These are phyloP conservation scores for Leishmania arabica DNA, from an alignment of 208 protist genomes.

Conservation along the genomic window DNA sequence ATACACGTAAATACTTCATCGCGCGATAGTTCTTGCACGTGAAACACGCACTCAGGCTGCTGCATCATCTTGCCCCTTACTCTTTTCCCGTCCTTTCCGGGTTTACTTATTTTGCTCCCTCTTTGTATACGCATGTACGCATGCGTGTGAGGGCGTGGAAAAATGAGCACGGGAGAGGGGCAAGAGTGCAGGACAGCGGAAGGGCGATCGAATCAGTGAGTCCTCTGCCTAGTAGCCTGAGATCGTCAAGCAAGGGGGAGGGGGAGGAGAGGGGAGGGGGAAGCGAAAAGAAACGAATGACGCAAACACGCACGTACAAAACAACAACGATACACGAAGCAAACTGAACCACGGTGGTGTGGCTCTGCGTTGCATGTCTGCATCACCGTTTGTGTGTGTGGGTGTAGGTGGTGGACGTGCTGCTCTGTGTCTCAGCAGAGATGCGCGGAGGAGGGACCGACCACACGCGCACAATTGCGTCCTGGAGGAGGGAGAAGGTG, in stretches of 20 bases:
- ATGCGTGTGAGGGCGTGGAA: neutral
- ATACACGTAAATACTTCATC: neutral
- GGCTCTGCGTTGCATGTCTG: neutral
- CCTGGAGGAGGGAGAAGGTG: neutral
- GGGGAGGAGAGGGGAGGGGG: neutral
- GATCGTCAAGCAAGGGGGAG: neutral
- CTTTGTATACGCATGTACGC: neutral
- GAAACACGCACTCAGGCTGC: neutral
- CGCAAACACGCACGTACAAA: neutral
- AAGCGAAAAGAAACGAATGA: neutral
- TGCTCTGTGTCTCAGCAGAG: neutral
- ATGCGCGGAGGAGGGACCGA: neutral
- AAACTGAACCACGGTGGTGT: neutral
- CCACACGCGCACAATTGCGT: neutral
- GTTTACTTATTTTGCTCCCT: neutral
- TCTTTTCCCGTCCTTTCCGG: neutral
- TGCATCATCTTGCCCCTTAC: conserved; percentile 5
- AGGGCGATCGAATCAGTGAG: neutral
- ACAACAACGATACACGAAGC: neutral
- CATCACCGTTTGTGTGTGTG: neutral
- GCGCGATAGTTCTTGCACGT: neutral
- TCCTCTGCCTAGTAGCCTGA: neutral
- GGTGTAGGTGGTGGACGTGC: neutral
- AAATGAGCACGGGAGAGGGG: neutral
- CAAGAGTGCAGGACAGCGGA: neutral